phyloP scores from a whole-genome alignment of 805 yeast genomes.

The Saccharomycopsis malanga region DNA sequence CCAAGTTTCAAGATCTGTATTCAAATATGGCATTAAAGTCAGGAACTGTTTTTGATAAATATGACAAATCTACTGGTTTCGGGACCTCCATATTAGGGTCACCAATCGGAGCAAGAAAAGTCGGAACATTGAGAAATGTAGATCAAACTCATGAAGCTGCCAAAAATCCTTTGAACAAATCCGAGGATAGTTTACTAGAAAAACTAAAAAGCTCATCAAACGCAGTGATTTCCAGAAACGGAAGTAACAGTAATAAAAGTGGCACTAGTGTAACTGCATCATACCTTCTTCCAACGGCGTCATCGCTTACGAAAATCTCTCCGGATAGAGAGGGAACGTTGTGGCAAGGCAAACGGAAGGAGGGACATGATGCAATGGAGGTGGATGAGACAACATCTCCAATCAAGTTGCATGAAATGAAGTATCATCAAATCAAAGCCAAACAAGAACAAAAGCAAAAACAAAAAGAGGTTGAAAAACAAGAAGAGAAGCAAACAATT shows the following conservation, averaged over 20 bases:
- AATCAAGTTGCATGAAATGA: slow-evolving; percentile 1
- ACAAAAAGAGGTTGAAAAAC: not conserved
- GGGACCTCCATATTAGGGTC: slow-evolving; percentile 5
- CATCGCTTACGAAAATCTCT: not conserved
- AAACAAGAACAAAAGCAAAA: not conserved
- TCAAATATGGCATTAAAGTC: not conserved
- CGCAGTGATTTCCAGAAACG: not conserved
- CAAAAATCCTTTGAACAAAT: not conserved
- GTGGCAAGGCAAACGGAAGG: not conserved
- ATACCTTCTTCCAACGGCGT: not conserved
- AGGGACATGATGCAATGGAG: not conserved
- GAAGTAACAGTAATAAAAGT: not conserved
- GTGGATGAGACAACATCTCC: not conserved
- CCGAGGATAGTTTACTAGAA: slow-evolving; percentile 4
- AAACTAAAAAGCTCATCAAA: slow-evolving; percentile 6
- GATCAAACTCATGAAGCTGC: too few relatives aligned
- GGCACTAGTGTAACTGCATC: not conserved
- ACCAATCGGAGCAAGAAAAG: slow-evolving; percentile 1
- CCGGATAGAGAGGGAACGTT: not conserved
- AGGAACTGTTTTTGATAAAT: not conserved
- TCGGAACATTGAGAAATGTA: not conserved
- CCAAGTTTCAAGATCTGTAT: slow-evolving; percentile 4
- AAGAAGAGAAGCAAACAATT: not conserved
- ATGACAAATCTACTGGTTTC: not conserved
- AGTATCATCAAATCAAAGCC: not conserved